Evolutionary conservation across 805 yeast genomes (phyloP).

Genomic region (Candida cerambycidarum): DNA sequence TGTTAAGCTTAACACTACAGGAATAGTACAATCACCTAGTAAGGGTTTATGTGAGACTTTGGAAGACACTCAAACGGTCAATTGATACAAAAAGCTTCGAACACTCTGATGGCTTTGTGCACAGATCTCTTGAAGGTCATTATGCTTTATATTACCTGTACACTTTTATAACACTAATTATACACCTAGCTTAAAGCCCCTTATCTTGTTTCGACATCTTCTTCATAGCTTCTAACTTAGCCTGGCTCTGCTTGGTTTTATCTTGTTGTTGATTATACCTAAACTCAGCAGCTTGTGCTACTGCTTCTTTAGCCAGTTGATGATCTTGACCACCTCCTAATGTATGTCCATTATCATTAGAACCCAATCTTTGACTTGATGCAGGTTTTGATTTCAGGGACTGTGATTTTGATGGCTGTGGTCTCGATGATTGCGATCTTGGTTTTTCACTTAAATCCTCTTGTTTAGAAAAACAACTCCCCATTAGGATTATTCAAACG

Average conservation of each 20-base stretch:
- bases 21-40: no score
- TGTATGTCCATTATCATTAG: constrained; percentile 15
- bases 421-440: no score
- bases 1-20: no score
- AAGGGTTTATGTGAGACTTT: no score
- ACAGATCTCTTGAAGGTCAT: no score
- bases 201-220: constrained; percentile 32
- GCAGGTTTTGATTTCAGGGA: neutral
- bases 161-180: no score
- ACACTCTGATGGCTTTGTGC: no score
- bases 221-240: constrained; percentile 30
- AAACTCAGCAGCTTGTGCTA: constrained; percentile 41
- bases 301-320: constrained; percentile 27
- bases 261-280: constrained; percentile 31
- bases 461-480: constrained; percentile 26
- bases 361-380: neutral
- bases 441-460: neutral
- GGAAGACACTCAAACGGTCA: no score
- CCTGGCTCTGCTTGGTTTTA: constrained; percentile 26
- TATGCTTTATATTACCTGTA: no score
- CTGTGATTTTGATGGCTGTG: constrained; percentile 1
- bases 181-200: constrained; percentile 23
- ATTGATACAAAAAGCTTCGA: no score
- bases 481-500: constrained; percentile 21
- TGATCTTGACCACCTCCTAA: constrained; percentile 16